Base-by-base conservation (phyloP, 768 basidiomycete species). In the Russula lepida region DNA sequence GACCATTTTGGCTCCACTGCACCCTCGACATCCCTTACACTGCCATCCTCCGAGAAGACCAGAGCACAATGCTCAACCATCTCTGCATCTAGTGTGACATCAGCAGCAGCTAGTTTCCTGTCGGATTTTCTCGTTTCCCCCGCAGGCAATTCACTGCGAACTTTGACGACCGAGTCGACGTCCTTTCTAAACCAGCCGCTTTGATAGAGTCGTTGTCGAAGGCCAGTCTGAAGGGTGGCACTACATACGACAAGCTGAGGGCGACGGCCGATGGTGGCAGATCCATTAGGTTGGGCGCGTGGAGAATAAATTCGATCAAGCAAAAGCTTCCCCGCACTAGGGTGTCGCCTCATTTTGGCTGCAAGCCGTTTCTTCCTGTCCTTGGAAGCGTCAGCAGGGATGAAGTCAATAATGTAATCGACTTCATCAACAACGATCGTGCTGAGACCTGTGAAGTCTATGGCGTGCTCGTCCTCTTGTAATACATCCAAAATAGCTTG, bases 401-500 rank as follows among this genome's bases (percentile, higher is more conserved):
- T 72, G 2, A 77, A 80, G 60, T 80, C 81, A 56, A 92, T 75
- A 43, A 90, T 74, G 70, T 84, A 86, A 68, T 91, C 89, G 50
- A 82, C 84, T 69, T 91, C 89, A 64, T 91, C 89, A 57, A 90
- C 82, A 37, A 84, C 83, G 50, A 91, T 77, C 2, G 78, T 80
- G 15, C 79, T 79, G 54, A 88, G 71, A 52, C 71, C 72, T 6
- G 70, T 66, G 51, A 87, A 62, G 56, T 76, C 75, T 21, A 88
- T 70, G 15, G 73, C 76, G 21, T 73, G 67, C 1, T 76, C 66
- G 49, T 82, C 78, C 56, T 71, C 68, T 43, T 77, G 70, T 27
- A 81, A 74, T 30, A 84, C 74, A 51, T 88, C 88, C 66, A 82
- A 68, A 5, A 88, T 63, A 6, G 85, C 86, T 63, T 85, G 82